These are phyloP conservation scores for Beverwykella pulmonaria DNA, from an alignment of 495 filamentous ascomycete species.

Conservation along the genomic window DNA sequence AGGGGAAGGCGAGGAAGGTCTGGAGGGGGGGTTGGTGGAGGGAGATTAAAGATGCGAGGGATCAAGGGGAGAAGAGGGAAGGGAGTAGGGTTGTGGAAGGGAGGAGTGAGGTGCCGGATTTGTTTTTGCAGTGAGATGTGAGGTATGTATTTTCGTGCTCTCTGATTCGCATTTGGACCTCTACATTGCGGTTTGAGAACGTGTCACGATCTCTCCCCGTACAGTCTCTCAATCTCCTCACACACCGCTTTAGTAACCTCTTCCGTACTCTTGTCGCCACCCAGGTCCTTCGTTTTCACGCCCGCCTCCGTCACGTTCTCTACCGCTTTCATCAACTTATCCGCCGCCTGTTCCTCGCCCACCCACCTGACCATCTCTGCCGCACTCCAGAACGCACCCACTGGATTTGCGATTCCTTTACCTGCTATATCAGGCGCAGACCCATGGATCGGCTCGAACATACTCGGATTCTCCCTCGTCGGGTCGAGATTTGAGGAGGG, in stretches of 20 bases:
- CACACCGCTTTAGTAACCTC: constrained; percentile 67
- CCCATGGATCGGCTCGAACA: constrained; percentile 72
- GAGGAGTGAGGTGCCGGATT: not conserved
- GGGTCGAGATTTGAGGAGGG: constrained; percentile 69
- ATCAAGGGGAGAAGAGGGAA: constrained; percentile 7
- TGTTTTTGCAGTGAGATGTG: constrained; percentile 2
- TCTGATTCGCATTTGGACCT: not conserved
- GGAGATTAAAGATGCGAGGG: constrained; percentile 19
- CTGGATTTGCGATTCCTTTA: constrained; percentile 70
- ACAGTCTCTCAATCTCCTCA: constrained; percentile 55
- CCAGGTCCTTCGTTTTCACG: constrained; percentile 64
- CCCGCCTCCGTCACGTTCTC: constrained; percentile 63
- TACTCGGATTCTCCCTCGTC: constrained; percentile 60
- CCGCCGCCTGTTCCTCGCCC: constrained; percentile 58
- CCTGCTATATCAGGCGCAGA: constrained; percentile 74
- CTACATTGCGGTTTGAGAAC: not conserved
- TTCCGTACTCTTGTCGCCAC: constrained; percentile 57
- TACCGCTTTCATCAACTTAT: constrained; percentile 59
- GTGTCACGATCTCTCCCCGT: not conserved
- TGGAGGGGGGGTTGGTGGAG: constrained; percentile 5
- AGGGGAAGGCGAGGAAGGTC: constrained; percentile 32
- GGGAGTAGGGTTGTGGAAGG: constrained; percentile 26
- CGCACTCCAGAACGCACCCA: constrained; percentile 70
- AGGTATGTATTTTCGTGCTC: not conserved
- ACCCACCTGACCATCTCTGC: constrained; percentile 71